A percentile compares a stretch with the other conserved stretches of the same genome.
Evolutionary conservation across 371 early-diverging fungal genomes (phyloP).

Genomic region (Batkoa obscura): DNA sequence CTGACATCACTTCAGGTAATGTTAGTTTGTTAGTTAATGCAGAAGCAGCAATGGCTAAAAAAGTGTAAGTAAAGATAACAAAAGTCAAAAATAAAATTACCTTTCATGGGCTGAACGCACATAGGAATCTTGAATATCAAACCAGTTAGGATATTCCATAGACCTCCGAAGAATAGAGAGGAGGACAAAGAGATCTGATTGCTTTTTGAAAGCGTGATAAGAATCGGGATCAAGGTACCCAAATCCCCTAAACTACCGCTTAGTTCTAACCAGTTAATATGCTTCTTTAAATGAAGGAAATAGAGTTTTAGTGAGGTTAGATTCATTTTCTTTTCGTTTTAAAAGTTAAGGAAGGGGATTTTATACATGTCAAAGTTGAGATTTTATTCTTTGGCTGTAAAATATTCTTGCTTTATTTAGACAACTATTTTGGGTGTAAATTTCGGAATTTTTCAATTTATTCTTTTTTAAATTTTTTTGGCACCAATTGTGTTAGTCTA

Average conservation of each 20-base stretch:
- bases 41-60: constrained; percentile 60
- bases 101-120: constrained; percentile 74
- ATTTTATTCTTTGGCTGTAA: too few species aligned
- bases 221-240: constrained; percentile 72
- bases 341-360: too few species aligned
- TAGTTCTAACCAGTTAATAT: too few species aligned
- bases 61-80: not conserved
- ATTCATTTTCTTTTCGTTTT: too few species aligned
- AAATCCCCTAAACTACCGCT: constrained; percentile 65
- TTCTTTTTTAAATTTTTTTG: too few species aligned
- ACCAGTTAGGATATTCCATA: constrained; percentile 72
- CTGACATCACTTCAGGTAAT: constrained; percentile 47
- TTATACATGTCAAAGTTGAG: too few species aligned
- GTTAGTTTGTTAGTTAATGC: constrained; percentile 51
- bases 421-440: too few species aligned
- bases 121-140: constrained; percentile 61
- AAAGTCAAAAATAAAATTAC: constrained; percentile 12
- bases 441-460: too few species aligned
- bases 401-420: too few species aligned
- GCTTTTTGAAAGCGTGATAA: constrained; percentile 52
- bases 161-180: constrained; percentile 69
- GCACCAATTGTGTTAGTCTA: too few species aligned
- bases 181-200: constrained; percentile 60
- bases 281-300: too few species aligned
- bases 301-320: too few species aligned